Base-by-base conservation (phyloP, 1,284 basidiomycete genomes). In the Inonotus hispidus region DNA sequence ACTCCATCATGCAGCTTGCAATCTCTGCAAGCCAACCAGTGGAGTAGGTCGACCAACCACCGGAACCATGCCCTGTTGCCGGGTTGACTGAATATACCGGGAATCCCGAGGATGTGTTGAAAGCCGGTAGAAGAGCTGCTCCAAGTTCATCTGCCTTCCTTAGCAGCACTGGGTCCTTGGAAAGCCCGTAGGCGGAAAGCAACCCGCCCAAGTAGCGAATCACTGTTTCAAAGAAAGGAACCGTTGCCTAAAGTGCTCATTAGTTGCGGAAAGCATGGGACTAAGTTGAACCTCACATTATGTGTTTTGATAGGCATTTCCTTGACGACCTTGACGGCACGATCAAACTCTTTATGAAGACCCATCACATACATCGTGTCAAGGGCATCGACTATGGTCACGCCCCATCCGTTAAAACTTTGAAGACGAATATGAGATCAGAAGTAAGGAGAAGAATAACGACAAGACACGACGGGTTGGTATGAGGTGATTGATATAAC, bases 341-440 rank as follows among this genome's bases (percentile, higher is more conserved):
- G 75, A 41, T 81, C 75, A 72, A 90, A 92, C 67, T 92, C 84
- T n/a, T 84, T 78, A 21, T 82, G 74, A 11, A 88, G 74, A 52
- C 78, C 82, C 81, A 89, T 83, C 63, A 90, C 75, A 67, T 88
- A 83, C 71, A 94, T 83, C 0, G 90, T 92, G 69, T 92, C 90
- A 55, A 93, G 76, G 1, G 82, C 79, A 68, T 90, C 87, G 61
- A 90, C 80, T 53, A 91, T 79, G 0, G 88, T 86, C 0, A 91
- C 82, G 43, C 88, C 88, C 91, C 91, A 93, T 39, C 88, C 84
- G 68, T 86, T 85, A 67, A 85, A 81, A 65, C 82, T 85, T 16
- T 56, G n/a, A 27, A 19, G 19, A 14, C 21, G 25, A 35, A 65
- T 23, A 16, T 45, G 1, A 7, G 37, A 14, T 52, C 19, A 53